phyloP scores from a whole-genome alignment of 2,329 filamentous ascomycete genomes.

The Aspergillus sp. region DNA sequence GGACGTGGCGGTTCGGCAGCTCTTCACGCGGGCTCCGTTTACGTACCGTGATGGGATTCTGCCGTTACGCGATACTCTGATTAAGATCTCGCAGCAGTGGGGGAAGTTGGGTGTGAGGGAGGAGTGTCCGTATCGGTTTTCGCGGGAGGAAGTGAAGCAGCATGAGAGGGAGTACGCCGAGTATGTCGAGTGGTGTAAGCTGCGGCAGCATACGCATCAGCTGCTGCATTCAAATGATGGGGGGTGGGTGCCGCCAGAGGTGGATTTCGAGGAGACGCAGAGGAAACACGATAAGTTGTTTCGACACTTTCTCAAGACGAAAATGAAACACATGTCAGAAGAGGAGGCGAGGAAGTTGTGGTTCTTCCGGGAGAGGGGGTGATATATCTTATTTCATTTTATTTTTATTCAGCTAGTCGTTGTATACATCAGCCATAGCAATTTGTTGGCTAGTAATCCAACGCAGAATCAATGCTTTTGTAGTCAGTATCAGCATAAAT shows the following conservation, averaged over 20 bases:
- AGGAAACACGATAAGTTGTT: constrained; percentile 8
- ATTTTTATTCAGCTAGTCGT: background rate
- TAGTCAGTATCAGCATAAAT: background rate
- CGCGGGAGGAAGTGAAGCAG: constrained; percentile 4
- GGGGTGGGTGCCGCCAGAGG: constrained; percentile 10
- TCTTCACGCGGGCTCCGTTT: constrained; percentile 9
- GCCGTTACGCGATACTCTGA: constrained; percentile 8
- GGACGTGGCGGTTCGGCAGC: constrained; percentile 7
- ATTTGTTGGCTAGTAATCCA: background rate
- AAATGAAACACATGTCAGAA: constrained; percentile 5
- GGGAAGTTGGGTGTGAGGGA: constrained; percentile 2
- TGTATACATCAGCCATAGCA: background rate
- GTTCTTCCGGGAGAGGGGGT: constrained; percentile 10
- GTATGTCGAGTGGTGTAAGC: constrained; percentile 11
- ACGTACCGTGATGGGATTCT: constrained; percentile 12
- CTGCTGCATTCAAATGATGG: constrained; percentile 10
- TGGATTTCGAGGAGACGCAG: constrained; percentile 9
- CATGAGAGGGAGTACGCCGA: constrained; percentile 7
- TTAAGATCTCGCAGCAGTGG: constrained; percentile 12
- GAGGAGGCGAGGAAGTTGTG: constrained; percentile 11
- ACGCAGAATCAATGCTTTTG: background rate
- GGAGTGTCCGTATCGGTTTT: constrained; percentile 9
- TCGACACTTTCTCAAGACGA: constrained; percentile 6
- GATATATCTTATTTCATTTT: too few relatives aligned
- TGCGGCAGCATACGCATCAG: constrained; percentile 10